phyloP scores from a whole-genome alignment of 2,329 filamentous ascomycete species.

The Sporothrix mexicana region DNA sequence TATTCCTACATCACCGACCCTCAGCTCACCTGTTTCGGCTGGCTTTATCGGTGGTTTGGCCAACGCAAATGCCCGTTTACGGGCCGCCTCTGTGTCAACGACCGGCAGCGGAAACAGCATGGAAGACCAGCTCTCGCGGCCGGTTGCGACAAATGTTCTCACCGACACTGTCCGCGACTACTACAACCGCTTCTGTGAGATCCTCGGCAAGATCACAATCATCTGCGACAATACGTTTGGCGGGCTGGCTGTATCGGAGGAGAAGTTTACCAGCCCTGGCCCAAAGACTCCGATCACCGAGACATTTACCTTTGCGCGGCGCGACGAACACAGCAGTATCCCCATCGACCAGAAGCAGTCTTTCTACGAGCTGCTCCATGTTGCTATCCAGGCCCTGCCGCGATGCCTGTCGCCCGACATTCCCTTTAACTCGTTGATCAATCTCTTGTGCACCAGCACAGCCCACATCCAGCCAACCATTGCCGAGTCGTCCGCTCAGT shows the following conservation, averaged over 20 bases:
- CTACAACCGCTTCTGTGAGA: slow-evolving; percentile 90
- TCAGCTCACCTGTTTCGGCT: slow-evolving; percentile 47
- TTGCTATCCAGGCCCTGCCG: slow-evolving; percentile 92
- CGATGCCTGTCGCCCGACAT: slow-evolving; percentile 92
- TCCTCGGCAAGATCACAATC: slow-evolving; percentile 92
- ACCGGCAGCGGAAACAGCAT: slow-evolving; percentile 41
- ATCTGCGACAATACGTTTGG: slow-evolving; percentile 97
- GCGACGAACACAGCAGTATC: slow-evolving; percentile 72
- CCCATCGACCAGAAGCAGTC: slow-evolving; percentile 85
- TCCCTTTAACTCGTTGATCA: slow-evolving; percentile 91
- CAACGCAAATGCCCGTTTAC: neutral
- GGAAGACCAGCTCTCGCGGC: slow-evolving; percentile 71
- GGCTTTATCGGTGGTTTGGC: neutral
- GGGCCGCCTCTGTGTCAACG: slow-evolving; percentile 20
- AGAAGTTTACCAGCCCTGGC: slow-evolving; percentile 85
- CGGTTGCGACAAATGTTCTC: slow-evolving; percentile 66
- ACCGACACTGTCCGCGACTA: slow-evolving; percentile 81
- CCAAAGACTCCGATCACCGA: slow-evolving; percentile 96
- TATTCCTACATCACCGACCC: slow-evolving; percentile 56
- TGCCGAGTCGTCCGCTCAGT: slow-evolving; percentile 87
- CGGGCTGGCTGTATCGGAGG: slow-evolving; percentile 91
- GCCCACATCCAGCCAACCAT: slow-evolving; percentile 94
- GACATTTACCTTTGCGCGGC: slow-evolving; percentile 86
- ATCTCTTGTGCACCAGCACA: slow-evolving; percentile 92
- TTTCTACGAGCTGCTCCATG: slow-evolving; percentile 94